These are phyloP conservation scores for Diaporthe citri DNA, from an alignment of 2,329 filamentous ascomycete genomes.

Conservation along the genomic window DNA sequence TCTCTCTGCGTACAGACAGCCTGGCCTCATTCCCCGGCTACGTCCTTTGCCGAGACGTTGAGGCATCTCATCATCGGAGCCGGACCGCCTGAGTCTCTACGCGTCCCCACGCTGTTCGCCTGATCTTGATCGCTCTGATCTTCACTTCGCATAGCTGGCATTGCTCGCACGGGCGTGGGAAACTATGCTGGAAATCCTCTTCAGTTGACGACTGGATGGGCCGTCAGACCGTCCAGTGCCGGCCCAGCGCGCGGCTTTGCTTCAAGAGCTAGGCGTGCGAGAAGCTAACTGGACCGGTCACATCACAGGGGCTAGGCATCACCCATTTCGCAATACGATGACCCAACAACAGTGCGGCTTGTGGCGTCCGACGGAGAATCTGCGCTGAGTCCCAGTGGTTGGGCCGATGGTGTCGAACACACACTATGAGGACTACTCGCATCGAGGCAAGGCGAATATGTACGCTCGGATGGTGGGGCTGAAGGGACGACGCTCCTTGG, in stretches of 20 bases:
- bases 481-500: slow-evolving; percentile 28
- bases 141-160: neutral
- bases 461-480: slow-evolving; percentile 32
- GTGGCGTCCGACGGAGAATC: slow-evolving; percentile 15
- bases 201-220: slow-evolving; percentile 8
- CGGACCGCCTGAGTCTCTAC: neutral
- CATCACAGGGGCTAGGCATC: slow-evolving; percentile 18
- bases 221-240: slow-evolving; percentile 7
- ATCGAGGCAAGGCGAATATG: slow-evolving; percentile 26
- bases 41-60: neutral
- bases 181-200: neutral
- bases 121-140: slow-evolving; percentile 10
- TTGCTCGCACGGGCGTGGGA: slow-evolving; percentile 1
- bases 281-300: slow-evolving; percentile 6
- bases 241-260: neutral
- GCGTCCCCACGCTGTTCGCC: slow-evolving; percentile 3
- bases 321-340: slow-evolving; percentile 19
- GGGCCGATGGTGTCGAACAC: neutral
- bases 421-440: slow-evolving; percentile 2
- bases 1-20: neutral
- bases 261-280: neutral
- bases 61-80: slow-evolving; percentile 5
- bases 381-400: neutral
- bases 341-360: neutral
- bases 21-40: slow-evolving; percentile 2